Evolutionary conservation across 2,329 filamentous ascomycete species (phyloP).

Genomic region (Dothistroma pini): DNA sequence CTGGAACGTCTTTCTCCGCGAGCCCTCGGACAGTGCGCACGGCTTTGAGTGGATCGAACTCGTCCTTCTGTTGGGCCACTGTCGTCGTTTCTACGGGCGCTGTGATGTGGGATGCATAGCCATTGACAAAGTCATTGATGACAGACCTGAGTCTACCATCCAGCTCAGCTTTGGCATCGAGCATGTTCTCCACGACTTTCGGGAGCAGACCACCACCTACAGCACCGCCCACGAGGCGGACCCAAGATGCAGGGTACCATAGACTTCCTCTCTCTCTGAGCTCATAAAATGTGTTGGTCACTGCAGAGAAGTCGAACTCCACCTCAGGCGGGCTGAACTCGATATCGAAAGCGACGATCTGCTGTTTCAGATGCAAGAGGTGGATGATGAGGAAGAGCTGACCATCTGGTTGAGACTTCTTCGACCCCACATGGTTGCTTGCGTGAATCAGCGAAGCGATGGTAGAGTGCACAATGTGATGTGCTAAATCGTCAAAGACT

Average conservation of each 20-base stretch:
- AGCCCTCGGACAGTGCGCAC: conserved; percentile 48
- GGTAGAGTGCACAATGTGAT: conserved; percentile 84
- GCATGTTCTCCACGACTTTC: conserved; percentile 66
- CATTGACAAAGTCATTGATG: conserved; percentile 64
- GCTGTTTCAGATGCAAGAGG: conserved; percentile 89
- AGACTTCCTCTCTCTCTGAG: conserved; percentile 61
- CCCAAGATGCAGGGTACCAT: conserved; percentile 62
- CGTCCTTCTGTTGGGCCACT: conserved; percentile 18
- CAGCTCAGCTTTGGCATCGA: conserved; percentile 66
- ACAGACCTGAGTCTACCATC: conserved; percentile 59
- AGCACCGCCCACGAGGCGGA: conserved; percentile 52
- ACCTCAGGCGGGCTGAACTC: conserved; percentile 66
- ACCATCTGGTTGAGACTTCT: conserved; percentile 64
- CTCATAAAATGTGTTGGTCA: conserved; percentile 65
- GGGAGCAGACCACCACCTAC: conserved; percentile 52
- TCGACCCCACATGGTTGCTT: conserved; percentile 60
- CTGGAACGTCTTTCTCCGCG: conserved; percentile 56
- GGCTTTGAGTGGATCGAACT: conserved; percentile 33
- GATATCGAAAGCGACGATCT: conserved; percentile 94
- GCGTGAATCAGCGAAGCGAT: conserved; percentile 78
- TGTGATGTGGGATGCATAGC: conserved; percentile 56
- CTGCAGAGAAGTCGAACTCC: conserved; percentile 62
- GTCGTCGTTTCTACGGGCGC: conserved; percentile 37
- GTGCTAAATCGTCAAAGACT: conserved; percentile 68
- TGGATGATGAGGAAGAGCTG: conserved; percentile 95